phyloP scores from a whole-genome alignment of 2,329 filamentous ascomycete species.

The Elsinoe arachidis region DNA sequence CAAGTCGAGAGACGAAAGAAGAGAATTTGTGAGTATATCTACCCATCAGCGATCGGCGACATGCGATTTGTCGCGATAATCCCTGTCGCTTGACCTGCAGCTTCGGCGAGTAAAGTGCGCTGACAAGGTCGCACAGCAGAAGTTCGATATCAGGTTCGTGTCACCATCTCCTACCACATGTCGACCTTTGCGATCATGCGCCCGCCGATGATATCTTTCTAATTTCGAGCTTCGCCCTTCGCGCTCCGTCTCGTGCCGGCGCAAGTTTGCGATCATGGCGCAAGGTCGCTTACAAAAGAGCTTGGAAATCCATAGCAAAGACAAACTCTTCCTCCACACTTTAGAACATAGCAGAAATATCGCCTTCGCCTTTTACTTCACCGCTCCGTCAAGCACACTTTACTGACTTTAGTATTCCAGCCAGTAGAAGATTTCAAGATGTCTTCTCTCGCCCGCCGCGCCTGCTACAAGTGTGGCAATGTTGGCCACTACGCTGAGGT shows the following conservation, averaged over 20 bases:
- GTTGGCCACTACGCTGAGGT: constrained; percentile 62
- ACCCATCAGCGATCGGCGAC: not conserved
- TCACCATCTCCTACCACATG: not conserved
- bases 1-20: not conserved
- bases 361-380: not conserved
- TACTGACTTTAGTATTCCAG: not conserved
- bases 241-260: not conserved
- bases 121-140: not conserved
- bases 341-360: too few species aligned
- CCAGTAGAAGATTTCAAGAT: constrained; percentile 27
- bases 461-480: constrained; percentile 47
- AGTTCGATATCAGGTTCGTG: not conserved
- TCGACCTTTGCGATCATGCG: too few species aligned
- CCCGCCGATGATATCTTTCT: not conserved
- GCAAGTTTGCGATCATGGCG: too few species aligned
- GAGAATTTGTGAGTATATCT: not conserved
- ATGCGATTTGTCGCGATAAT: not conserved
- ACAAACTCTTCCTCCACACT: too few species aligned
- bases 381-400: not conserved
- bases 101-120: too few species aligned
- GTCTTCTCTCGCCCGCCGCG: constrained; percentile 46
- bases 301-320: too few species aligned
- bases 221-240: not conserved
- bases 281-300: too few species aligned
- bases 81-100: not conserved